A percentile compares a stretch with the other conserved stretches of the same genome.
phyloP scores from a whole-genome alignment of 1,284 basidiomycete genomes.

The Ceratobasidium sp. region DNA sequence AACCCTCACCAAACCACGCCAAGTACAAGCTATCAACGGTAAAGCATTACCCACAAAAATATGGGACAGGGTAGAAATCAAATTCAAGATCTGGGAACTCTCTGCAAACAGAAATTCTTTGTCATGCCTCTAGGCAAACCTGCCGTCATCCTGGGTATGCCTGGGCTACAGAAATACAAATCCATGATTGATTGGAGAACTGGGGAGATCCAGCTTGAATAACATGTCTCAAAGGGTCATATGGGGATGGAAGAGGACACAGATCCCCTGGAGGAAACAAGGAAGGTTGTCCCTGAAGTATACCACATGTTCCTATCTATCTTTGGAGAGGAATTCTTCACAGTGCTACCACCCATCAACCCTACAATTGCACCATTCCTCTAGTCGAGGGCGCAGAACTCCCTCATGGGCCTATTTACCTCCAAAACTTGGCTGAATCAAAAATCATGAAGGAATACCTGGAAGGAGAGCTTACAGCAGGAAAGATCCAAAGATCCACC shows the following conservation, averaged over 20 bases:
- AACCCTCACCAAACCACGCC: too few species aligned
- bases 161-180: constrained; percentile 11
- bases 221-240: not conserved
- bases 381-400: not conserved
- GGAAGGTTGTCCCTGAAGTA: too few species aligned
- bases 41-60: not conserved
- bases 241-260: not conserved
- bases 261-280: too few species aligned
- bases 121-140: constrained; percentile 9
- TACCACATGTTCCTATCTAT: not conserved
- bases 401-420: constrained; percentile 10
- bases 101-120: not conserved
- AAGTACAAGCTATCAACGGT: too few species aligned
- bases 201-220: not conserved
- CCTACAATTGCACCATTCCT: constrained; percentile 14
- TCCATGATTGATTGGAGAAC: constrained; percentile 18
- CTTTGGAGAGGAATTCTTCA: too few species aligned
- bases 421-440: constrained; percentile 1
- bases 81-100: too few species aligned
- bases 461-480: constrained; percentile 13
- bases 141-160: constrained; percentile 5
- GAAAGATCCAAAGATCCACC: constrained; percentile 11
- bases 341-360: too few species aligned
- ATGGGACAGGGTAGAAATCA: not conserved
- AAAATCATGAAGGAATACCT: constrained; percentile 21